Conservation (phyloP, 257 asterid species). For the Fraxinus pennsylvanica region DNA sequence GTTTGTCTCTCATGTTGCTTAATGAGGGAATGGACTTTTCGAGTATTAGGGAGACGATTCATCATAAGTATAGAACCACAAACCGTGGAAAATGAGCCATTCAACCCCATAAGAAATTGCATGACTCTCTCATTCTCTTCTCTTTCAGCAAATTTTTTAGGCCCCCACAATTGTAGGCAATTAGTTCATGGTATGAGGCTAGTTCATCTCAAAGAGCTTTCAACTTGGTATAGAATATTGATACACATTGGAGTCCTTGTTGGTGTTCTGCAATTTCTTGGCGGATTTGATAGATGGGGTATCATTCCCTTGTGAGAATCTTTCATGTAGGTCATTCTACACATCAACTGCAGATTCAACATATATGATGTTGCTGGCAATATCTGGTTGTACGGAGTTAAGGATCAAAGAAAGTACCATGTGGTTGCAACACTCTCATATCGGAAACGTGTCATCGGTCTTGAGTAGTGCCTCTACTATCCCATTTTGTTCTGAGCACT, state of each 20-base stretch:
- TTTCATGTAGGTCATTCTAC: not conserved
- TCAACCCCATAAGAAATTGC: constrained; percentile 9
- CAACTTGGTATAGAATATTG: not conserved
- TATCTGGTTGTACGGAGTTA: not conserved
- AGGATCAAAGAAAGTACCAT: not conserved
- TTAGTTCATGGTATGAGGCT: not conserved
- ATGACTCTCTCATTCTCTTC: constrained; percentile 5
- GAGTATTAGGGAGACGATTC: not conserved
- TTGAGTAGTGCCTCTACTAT: not conserved
- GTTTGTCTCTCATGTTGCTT: not conserved
- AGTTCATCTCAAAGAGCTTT: not conserved
- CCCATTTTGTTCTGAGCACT: not conserved
- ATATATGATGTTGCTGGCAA: not conserved
- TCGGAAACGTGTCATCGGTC: not conserved
- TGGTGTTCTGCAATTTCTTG: not conserved
- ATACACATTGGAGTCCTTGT: not conserved
- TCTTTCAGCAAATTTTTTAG: not conserved
- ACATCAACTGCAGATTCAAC: not conserved
- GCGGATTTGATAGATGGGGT: not conserved
- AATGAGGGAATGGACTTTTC: not conserved
- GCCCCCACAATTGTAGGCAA: not conserved
- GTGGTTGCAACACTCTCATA: not conserved
- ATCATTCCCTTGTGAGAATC: not conserved
- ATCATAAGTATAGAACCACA: not conserved
- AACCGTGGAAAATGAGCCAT: not conserved